These are phyloP conservation scores for Fusarium sp. DNA, from an alignment of 2,329 filamentous ascomycete genomes.

Conservation along the genomic window DNA sequence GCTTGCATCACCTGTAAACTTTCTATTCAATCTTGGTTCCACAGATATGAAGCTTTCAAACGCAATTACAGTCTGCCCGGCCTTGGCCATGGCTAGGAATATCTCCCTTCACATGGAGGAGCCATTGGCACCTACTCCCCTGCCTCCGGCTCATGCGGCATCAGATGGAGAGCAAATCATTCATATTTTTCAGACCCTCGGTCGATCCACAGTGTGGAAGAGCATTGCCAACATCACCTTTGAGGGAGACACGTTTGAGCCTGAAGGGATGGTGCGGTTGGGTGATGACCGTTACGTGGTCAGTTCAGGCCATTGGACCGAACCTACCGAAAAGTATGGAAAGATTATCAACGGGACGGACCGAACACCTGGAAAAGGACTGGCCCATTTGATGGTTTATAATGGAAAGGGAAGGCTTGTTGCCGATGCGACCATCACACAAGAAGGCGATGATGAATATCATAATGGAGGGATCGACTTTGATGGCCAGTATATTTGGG, in stretches of 20 bases:
- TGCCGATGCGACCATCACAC: conserved; percentile 58
- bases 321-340: conserved; percentile 53
- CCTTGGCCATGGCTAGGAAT: conserved; percentile 43
- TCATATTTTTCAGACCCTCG: conserved; percentile 49
- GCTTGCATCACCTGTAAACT: conserved; percentile 23
- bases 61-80: conserved; percentile 32
- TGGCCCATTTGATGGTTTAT: conserved; percentile 59
- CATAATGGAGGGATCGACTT: conserved; percentile 63
- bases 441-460: conserved; percentile 53
- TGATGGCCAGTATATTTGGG: conserved; percentile 61
- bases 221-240: conserved; percentile 56
- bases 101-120: conserved; percentile 48
- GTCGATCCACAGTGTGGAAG: conserved; percentile 56
- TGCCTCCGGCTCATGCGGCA: conserved; percentile 50
- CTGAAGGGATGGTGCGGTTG: conserved; percentile 60
- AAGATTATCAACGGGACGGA: conserved; percentile 65
- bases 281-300: conserved; percentile 58
- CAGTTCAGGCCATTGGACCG: conserved; percentile 58
- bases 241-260: conserved; percentile 60
- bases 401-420: conserved; percentile 55
- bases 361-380: conserved; percentile 56
- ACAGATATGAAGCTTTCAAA: conserved; percentile 34
- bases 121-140: conserved; percentile 49
- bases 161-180: conserved; percentile 53
- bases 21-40: conserved; percentile 10